phyloP scores from a whole-genome alignment of 208 protist genomes.

The Phytomonas sp. region DNA sequence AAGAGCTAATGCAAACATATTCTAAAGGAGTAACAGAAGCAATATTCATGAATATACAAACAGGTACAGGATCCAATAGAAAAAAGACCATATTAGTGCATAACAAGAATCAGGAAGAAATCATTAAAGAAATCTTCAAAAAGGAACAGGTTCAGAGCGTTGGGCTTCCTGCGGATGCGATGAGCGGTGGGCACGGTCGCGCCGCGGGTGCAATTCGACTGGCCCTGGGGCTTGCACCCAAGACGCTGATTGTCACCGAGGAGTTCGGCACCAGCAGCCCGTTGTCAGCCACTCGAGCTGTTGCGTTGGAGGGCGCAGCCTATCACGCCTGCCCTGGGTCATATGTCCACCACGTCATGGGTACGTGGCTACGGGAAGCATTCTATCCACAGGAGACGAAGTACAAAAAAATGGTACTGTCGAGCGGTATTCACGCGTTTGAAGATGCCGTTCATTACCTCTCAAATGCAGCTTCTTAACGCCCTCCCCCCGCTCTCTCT shows the following conservation, averaged over 20 bases:
- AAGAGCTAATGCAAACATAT: constrained; percentile 36
- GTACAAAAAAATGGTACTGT: constrained; percentile 51
- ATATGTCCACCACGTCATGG: constrained; percentile 67
- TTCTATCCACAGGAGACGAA: constrained; percentile 67
- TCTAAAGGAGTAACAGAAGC: constrained; percentile 23
- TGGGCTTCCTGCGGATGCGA: constrained; percentile 19
- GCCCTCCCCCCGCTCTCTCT: background rate
- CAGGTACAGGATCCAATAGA: constrained; percentile 43
- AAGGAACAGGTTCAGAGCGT: constrained; percentile 25
- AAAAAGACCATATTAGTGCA: constrained; percentile 70
- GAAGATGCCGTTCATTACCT: constrained; percentile 16
- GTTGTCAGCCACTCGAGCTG: constrained; percentile 42
- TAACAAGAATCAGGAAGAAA: constrained; percentile 14
- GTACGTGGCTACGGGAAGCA: constrained; percentile 65
- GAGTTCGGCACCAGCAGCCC: constrained; percentile 70
- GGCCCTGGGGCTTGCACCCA: constrained; percentile 28
- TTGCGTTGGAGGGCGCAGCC: constrained; percentile 68
- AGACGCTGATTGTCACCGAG: constrained; percentile 45
- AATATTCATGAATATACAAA: constrained; percentile 72
- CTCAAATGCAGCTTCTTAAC: background rate
- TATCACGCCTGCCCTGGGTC: constrained; percentile 39
- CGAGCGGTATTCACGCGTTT: constrained; percentile 36
- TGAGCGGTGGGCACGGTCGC: constrained; percentile 33
- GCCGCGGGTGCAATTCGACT: constrained; percentile 36
- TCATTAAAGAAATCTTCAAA: constrained; percentile 28